Evolutionary conservation across 306 rosid genomes (phyloP), one percentile per base, ranked within the genome.

Genomic region (Argentina anserina): DNA sequence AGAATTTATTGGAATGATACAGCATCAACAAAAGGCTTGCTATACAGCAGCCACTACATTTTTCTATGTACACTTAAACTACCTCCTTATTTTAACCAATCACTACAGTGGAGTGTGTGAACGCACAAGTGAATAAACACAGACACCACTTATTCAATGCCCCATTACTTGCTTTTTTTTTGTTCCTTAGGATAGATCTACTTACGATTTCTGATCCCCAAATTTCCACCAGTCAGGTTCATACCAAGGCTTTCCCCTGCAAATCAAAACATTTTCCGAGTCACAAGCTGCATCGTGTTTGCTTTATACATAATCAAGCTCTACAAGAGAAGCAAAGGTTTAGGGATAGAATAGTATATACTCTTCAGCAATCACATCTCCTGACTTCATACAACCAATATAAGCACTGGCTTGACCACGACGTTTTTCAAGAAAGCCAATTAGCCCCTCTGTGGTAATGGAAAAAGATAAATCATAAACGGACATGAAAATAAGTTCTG

Each of bases 211-310:
- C 72, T 90, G 97, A 81, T 95, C 99, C 17, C 99, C 97, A 82
- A 95, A 95, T 82, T 92, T 95, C 99, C 97, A 95, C 97, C 97
- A 90, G 1, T 95, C 99, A 58, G 99, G 97, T 81, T 95, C 99
- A 73, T 88, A 92, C 99, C 99, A 95, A 46, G 82, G 65, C 80
- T 92, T 92, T 72, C 97, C 97, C 73, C 97, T 95, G 90, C 71
- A 84, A 72, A 81, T 50, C 56, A 67, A 72, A 41, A 66, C 73
- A 60, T 61, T 62, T 68, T 74, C 55, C 34, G 76, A 53, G 74
- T 31, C 74, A 76, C 25, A 71, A 55, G 75, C 60, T 76, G 65
- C 69, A 71, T 26, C 43, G 3, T 17, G 34, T 73, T 14, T 21
- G 34, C 55, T 71, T 52, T 65, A 49, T 6, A 20, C 29, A 12